A percentile compares a stretch with the other conserved stretches of the same genome.
phyloP scores from a whole-genome alignment of 805 yeast species.

The Pichia paraexigua region DNA sequence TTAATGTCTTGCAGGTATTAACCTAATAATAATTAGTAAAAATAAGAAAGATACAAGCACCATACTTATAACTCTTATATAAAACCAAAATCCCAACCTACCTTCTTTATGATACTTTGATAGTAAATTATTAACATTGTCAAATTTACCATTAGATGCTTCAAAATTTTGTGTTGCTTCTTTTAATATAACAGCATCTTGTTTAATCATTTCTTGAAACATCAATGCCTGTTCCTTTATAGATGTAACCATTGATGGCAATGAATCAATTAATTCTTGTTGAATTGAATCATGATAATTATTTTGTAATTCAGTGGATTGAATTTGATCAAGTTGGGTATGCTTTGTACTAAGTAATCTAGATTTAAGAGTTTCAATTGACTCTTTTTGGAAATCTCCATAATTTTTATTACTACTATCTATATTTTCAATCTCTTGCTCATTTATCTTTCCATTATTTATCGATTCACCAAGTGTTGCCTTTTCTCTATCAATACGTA shows the following conservation, averaged over 20 bases:
- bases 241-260: slow-evolving; percentile 26
- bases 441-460: background rate
- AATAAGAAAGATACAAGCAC: slow-evolving; percentile 21
- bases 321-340: slow-evolving; percentile 23
- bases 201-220: slow-evolving; percentile 25
- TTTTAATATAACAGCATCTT: slow-evolving; percentile 27
- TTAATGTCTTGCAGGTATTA: slow-evolving; percentile 32
- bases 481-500: background rate
- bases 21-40: slow-evolving; percentile 21
- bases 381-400: slow-evolving; percentile 15
- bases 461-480: background rate
- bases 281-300: slow-evolving; percentile 27
- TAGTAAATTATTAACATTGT: slow-evolving; percentile 21
- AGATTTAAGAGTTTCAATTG: slow-evolving; percentile 22
- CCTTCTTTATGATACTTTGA: slow-evolving; percentile 27
- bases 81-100: slow-evolving; percentile 27
- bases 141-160: slow-evolving; percentile 22
- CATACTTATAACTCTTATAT: slow-evolving; percentile 20
- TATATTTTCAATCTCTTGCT: background rate
- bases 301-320: slow-evolving; percentile 20
- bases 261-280: slow-evolving; percentile 25
- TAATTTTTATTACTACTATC: background rate
- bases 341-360: slow-evolving; percentile 21
- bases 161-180: slow-evolving; percentile 30
- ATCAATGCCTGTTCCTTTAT: slow-evolving; percentile 26